A percentile compares a stretch with the other conserved stretches of the same genome.
phyloP scores from a whole-genome alignment of 768 basidiomycete genomes.

The Roridomyces roridus region DNA sequence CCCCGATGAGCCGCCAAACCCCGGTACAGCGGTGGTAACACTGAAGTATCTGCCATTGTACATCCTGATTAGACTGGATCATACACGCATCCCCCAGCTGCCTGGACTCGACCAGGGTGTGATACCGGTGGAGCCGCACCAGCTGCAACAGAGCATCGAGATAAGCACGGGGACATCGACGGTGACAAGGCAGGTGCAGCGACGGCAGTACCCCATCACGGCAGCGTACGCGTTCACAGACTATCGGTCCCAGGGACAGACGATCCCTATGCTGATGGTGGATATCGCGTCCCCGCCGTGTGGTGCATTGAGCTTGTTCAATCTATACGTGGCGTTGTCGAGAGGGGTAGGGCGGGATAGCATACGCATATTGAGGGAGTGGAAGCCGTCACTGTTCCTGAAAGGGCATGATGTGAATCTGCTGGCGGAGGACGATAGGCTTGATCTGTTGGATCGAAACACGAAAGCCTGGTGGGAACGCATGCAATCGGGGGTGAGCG shows the following conservation, averaged over 20 bases:
- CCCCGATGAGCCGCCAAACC: constrained; percentile 22
- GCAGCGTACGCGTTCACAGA: constrained; percentile 49
- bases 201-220: constrained; percentile 38
- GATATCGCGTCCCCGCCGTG: constrained; percentile 43
- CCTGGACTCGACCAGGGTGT: constrained; percentile 30
- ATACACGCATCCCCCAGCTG: constrained; percentile 27
- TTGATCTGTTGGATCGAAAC: too few species aligned
- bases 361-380: background rate
- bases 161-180: too few species aligned
- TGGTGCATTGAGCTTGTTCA: constrained; percentile 40
- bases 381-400: too few species aligned
- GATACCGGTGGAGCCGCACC: constrained; percentile 32
- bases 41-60: constrained; percentile 30
- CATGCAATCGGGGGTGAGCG: too few species aligned
- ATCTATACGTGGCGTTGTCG: constrained; percentile 48
- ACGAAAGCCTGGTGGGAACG: too few species aligned
- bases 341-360: constrained; percentile 26
- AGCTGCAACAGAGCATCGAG: too few species aligned
- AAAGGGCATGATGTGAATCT: too few species aligned
- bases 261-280: constrained; percentile 40
- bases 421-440: too few species aligned
- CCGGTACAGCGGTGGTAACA: constrained; percentile 8
- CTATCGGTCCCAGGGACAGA: constrained; percentile 50
- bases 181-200: too few species aligned
- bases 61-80: constrained; percentile 34